Conservation (phyloP, 2,329 filamentous ascomycete species). For the Incumbomyces lentus region DNA sequence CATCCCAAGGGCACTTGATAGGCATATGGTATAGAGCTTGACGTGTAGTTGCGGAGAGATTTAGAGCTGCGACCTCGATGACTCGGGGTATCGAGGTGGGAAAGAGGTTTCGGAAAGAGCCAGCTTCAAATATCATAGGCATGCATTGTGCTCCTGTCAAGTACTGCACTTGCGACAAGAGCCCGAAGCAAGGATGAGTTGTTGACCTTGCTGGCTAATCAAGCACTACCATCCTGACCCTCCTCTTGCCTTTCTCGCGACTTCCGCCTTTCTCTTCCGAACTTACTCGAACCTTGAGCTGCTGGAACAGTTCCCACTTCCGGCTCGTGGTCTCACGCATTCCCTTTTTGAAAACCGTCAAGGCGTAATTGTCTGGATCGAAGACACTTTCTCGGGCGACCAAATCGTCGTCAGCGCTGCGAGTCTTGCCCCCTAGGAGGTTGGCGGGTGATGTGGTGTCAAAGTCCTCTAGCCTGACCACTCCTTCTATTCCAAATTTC, state of each 20-base stretch:
- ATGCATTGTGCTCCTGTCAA: too few species aligned
- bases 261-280: constrained; percentile 76
- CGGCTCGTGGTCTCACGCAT: constrained; percentile 41
- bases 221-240: constrained; percentile 33
- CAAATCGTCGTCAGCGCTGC: constrained; percentile 26
- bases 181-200: too few species aligned
- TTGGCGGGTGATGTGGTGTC: constrained; percentile 23
- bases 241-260: constrained; percentile 80
- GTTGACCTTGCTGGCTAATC: neutral
- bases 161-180: too few species aligned
- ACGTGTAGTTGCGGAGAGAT: too few species aligned
- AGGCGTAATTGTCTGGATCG: constrained; percentile 73
- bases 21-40: too few species aligned
- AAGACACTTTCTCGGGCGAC: constrained; percentile 61
- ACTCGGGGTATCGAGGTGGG: too few species aligned
- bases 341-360: constrained; percentile 50
- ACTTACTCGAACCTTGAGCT: constrained; percentile 76
- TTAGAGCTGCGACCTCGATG: too few species aligned
- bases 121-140: too few species aligned
- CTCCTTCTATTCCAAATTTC: constrained; percentile 84
- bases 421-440: constrained; percentile 23
- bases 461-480: constrained; percentile 78
- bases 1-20: too few species aligned
- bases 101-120: too few species aligned
- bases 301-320: constrained; percentile 77